phyloP scores from a whole-genome alignment of 2,329 filamentous ascomycete species.

The Monilinia fructicola region DNA sequence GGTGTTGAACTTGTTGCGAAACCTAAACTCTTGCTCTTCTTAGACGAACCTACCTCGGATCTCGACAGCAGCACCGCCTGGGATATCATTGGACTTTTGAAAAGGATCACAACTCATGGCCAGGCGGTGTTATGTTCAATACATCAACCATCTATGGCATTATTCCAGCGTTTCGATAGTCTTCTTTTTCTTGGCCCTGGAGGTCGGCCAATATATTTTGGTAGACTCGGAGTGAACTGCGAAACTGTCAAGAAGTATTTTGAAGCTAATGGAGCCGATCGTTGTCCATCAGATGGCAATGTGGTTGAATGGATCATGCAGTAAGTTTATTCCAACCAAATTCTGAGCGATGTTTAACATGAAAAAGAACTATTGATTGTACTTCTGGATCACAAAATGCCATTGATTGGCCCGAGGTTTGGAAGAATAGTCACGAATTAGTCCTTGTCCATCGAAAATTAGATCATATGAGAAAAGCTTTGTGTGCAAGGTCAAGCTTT shows the following conservation, averaged over 20 bases:
- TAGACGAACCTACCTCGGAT: conserved; percentile 85
- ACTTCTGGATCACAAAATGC: conserved; percentile 59
- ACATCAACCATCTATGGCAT: conserved; percentile 87
- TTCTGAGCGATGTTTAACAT: background rate
- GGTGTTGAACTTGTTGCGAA: conserved; percentile 72
- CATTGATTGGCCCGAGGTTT: conserved; percentile 63
- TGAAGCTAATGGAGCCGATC: conserved; percentile 64
- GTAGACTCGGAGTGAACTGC: conserved; percentile 71
- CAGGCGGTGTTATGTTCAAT: conserved; percentile 93
- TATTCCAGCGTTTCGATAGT: conserved; percentile 87
- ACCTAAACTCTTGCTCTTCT: conserved; percentile 65
- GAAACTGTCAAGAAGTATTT: conserved; percentile 70
- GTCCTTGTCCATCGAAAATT: conserved; percentile 47
- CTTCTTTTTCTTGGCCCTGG: conserved; percentile 75
- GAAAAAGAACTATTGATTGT: conserved; percentile 49
- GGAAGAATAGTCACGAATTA: conserved; percentile 54
- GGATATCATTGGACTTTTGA: conserved; percentile 82
- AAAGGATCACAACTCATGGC: conserved; percentile 83
- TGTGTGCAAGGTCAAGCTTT: conserved; percentile 34
- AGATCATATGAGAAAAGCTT: conserved; percentile 47
- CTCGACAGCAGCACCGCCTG: conserved; percentile 90
- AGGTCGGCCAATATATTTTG: conserved; percentile 78
- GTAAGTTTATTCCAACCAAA: background rate
- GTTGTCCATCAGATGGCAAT: conserved; percentile 69
- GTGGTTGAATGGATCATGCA: conserved; percentile 79